These are phyloP conservation scores for Penicillium simplicissimum DNA, from an alignment of 495 filamentous ascomycete genomes.

Conservation along the genomic window DNA sequence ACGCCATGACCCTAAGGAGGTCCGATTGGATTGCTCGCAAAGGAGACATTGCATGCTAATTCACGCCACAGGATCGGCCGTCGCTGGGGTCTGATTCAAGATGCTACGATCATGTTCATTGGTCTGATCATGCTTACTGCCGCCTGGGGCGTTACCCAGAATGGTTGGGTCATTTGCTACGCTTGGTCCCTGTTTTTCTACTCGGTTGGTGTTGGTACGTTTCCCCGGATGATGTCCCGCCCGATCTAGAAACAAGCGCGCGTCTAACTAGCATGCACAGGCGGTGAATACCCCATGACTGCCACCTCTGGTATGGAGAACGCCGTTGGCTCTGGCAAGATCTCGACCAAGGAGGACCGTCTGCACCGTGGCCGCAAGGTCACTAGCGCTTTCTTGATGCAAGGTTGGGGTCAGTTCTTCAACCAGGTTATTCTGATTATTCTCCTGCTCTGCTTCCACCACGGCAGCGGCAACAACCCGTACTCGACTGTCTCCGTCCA, in stretches of 20 bases:
- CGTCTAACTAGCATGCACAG: conserved; percentile 22
- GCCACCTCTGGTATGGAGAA: conserved; percentile 96
- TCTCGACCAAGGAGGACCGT: conserved; percentile 87
- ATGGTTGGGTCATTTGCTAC: conserved; percentile 94
- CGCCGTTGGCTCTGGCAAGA: conserved; percentile 75
- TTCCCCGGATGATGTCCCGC: background rate
- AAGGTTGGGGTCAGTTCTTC: conserved; percentile 91
- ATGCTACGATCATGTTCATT: conserved; percentile 88
- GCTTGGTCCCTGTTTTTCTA: conserved; percentile 90
- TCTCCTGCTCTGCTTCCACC: conserved; percentile 77
- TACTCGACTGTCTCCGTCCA: conserved; percentile 71
- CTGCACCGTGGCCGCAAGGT: conserved; percentile 92
- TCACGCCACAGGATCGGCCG: conserved; percentile 64
- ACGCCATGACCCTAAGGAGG: background rate
- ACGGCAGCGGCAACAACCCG: conserved; percentile 66
- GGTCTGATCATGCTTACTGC: conserved; percentile 85
- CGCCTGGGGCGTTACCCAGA: conserved; percentile 77
- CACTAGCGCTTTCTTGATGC: conserved; percentile 92
- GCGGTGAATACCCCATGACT: conserved; percentile 91
- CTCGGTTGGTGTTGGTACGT: conserved; percentile 76
- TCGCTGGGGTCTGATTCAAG: conserved; percentile 89
- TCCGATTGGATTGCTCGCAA: background rate
- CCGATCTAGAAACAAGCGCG: background rate
- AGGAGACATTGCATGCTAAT: background rate
- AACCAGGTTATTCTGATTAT: conserved; percentile 87